Base-by-base conservation (phyloP, 2,329 filamentous ascomycete genomes). In the Chrysoporthe deuterocubensis region DNA sequence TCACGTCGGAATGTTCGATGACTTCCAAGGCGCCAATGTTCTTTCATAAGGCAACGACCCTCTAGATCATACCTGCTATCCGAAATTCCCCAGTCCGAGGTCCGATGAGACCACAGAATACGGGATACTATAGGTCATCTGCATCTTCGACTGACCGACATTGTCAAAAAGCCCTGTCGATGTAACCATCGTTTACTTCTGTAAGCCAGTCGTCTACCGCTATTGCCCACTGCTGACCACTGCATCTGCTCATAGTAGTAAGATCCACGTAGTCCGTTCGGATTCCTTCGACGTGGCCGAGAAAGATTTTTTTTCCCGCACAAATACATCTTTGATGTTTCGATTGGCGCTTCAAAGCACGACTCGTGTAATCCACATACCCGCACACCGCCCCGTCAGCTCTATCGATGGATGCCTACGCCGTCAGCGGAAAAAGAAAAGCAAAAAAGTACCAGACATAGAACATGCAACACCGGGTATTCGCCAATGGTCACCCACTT, bases 401-500 rank as follows among this genome's bases (percentile, higher is more conserved):
- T 21, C 50, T 52, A 52, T 52, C n/a, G 48, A 52, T 26, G 26
- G 26, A 50, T 26, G 54, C 54, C 18, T 8, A n/a, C 16, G 16
- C 1, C 6, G 40, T 16, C 18, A 37, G 13, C 16, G 6, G 18
- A 58, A n/a, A n/a, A 32, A 26, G 32, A 8, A 32, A 13, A 21
- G 14, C 11, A 21, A 43, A 8, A 32, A 43, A 13, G 18, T n/a
- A 40, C 26, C 26, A 26, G 26, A 56, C 9, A 58, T 18, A n/a
- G 6, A 61, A 61, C 59, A 48, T 61, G 43, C 59, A 61, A 61
- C 59, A 61, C 59, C 59, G 59, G 59, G 59, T 61, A 48, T 61
- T 61, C 59, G 59, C 59, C 43, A 61, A 61, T 61, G 59, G 59
- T 61, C 59, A 61, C 59, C 59, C 59, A 61, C 59, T 37, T 48